Conservation (phyloP, 192 early-diverging fungal genomes). For the Mortierella antarctica region DNA sequence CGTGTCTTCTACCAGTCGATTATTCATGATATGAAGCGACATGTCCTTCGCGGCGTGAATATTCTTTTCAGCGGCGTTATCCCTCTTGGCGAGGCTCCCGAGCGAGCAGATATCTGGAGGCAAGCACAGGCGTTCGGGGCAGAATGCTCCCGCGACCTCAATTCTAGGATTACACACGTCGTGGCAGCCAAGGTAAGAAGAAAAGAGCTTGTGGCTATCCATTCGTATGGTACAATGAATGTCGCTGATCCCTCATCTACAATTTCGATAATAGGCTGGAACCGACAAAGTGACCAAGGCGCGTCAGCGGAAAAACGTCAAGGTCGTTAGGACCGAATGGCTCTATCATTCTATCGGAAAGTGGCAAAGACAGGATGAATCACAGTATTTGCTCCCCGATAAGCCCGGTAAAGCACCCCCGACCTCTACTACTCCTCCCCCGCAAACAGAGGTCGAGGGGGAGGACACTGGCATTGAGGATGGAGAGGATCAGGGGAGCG, state of each 20-base stretch:
- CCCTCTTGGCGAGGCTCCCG: conserved; percentile 69
- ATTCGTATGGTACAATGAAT: not conserved
- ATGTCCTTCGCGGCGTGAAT: conserved; percentile 72
- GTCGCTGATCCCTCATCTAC: not conserved
- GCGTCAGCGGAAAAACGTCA: conserved; percentile 50
- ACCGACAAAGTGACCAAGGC: conserved; percentile 84
- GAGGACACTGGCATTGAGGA: conserved; percentile 56
- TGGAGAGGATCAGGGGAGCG: conserved; percentile 57
- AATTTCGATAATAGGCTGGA: conserved; percentile 58
- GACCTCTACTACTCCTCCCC: conserved; percentile 32
- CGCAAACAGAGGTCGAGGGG: conserved; percentile 53
- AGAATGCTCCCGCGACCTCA: conserved; percentile 71
- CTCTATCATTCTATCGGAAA: conserved; percentile 75
- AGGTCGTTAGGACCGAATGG: conserved; percentile 73
- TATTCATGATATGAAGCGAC: conserved; percentile 67
- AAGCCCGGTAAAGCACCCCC: conserved; percentile 7
- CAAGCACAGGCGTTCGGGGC: conserved; percentile 88
- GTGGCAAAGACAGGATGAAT: conserved; percentile 80
- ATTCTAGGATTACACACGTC: conserved; percentile 82
- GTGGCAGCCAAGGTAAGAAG: conserved; percentile 82
- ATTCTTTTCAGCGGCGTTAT: conserved; percentile 89
- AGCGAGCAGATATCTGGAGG: conserved; percentile 83
- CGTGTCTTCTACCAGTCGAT: conserved; percentile 52
- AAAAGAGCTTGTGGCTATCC: not conserved
- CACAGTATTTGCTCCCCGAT: conserved; percentile 61